These are phyloP conservation scores for Pterocarpus macrocarpus DNA, from an alignment of 306 rosid genomes.

Conservation along the genomic window DNA sequence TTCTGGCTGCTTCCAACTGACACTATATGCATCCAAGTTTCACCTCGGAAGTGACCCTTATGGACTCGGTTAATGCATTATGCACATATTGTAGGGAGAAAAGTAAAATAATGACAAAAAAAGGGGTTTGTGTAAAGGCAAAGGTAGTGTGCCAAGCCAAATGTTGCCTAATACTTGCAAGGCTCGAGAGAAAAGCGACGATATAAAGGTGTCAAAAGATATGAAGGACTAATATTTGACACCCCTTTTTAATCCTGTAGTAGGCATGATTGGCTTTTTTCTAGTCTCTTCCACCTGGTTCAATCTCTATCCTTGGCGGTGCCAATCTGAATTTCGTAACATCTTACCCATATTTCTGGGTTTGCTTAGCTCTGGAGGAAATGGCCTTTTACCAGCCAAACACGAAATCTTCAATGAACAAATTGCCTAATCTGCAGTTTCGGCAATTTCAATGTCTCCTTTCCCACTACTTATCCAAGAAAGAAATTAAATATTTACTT, in stretches of 20 bases:
- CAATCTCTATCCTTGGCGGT: conserved; percentile 5
- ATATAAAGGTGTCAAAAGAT: conserved; percentile 18
- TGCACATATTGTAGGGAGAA: background rate
- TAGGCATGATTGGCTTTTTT: conserved; percentile 20
- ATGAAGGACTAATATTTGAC: conserved; percentile 28
- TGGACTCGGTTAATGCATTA: background rate
- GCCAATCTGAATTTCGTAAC: background rate
- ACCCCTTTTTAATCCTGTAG: background rate
- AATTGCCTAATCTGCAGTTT: no score
- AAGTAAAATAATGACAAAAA: no score
- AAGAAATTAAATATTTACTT: background rate
- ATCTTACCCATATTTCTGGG: background rate
- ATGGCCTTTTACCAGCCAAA: conserved; percentile 1
- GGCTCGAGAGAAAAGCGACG: conserved; percentile 23
- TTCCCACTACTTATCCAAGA: no score
- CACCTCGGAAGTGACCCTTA: no score
- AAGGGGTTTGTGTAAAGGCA: background rate
- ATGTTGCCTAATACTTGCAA: background rate
- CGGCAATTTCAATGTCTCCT: no score
- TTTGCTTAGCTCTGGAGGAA: conserved; percentile 41
- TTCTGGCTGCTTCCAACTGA: no score
- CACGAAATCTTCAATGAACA: conserved; percentile 25
- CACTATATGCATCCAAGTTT: no score
- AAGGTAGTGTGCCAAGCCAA: background rate
- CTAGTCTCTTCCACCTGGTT: conserved; percentile 33